Base-by-base conservation (phyloP, 768 basidiomycete genomes). In the Pholiota molesta region DNA sequence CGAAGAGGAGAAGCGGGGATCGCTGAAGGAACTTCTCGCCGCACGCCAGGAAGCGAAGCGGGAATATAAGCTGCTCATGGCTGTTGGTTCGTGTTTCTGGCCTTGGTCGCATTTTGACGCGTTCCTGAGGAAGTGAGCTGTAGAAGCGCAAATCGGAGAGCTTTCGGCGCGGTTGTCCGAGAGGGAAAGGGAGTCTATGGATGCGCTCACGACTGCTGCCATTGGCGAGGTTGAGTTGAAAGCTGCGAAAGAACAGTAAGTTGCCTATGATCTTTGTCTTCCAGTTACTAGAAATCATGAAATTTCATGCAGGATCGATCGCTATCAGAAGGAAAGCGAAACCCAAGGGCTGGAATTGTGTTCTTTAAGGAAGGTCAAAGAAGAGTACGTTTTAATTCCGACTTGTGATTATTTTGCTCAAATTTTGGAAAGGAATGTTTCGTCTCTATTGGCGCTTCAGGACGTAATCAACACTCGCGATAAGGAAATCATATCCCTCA, bases 171-270 rank as follows among this genome's bases (percentile, higher is more conserved):
- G 67, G 9, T 55, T 79, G 13, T 54, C 66, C 6, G 62, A 60
- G 11, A 62, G 72, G n/a, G 77, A 79, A 57, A 58, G 62, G 16
- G 75, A 77, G 40, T 58, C 71, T 10, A 54, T 75, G 11, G 71
- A 68, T 39, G 64, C 63, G 1, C 65, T 74, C 0, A 66, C 72
- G 0, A 65, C 65, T 21, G 67, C 73, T 2, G 70, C 71, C 1
- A 55, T 44, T 17, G 5, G 68, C 3, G 69, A 75, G 59, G 61
- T 62, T 7, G 64, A 70, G 39, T 58, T 72, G n/a, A 57, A 61
- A 1, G 62, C 62, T n/a, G 66, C 69, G 5, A 64, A 61, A 16
- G 57, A 66, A 13, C 58, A 72, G 69, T 71, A 56, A 39, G 59
- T 61, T 44, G 37, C 28, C 11, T 5, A n/a, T 19, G n/a, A 5